Conservation (phyloP, 768 basidiomycete genomes). For the Boletus bicolor region DNA sequence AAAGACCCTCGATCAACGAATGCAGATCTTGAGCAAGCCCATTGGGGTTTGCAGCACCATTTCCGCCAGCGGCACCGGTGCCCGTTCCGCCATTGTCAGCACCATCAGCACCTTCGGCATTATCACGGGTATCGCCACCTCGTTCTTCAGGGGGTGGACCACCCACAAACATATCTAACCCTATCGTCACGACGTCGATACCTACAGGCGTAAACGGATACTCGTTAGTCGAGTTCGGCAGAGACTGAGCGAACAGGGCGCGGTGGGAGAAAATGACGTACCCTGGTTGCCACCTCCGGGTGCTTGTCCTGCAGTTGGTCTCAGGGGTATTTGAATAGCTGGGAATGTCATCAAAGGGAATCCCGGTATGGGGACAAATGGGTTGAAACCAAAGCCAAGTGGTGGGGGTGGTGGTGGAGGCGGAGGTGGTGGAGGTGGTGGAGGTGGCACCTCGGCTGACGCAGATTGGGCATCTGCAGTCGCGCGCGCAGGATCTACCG, state of each 20-base stretch:
- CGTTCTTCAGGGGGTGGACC: slow-evolving; percentile 13
- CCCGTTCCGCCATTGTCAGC: neutral
- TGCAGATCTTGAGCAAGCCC: slow-evolving; percentile 24
- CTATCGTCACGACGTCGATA: slow-evolving; percentile 35
- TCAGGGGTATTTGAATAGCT: slow-evolving; percentile 23
- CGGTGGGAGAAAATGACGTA: slow-evolving; percentile 5
- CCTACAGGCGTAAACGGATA: slow-evolving; percentile 6
- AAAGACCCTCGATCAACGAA: slow-evolving; percentile 23
- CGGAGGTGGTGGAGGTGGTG: neutral
- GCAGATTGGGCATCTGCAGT: slow-evolving; percentile 2
- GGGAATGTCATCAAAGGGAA: slow-evolving; percentile 29
- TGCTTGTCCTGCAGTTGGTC: slow-evolving; percentile 7
- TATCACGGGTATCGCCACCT: slow-evolving; percentile 10
- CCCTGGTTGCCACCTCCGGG: slow-evolving; percentile 20
- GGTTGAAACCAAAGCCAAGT: slow-evolving; percentile 10
- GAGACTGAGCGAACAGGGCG: slow-evolving; percentile 9
- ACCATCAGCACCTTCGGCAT: slow-evolving; percentile 3
- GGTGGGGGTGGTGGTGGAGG: too few species aligned
- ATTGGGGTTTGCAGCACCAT: slow-evolving; percentile 20
- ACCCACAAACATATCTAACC: slow-evolving; percentile 39
- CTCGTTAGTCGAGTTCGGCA: slow-evolving; percentile 22
- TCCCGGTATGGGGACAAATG: slow-evolving; percentile 20
- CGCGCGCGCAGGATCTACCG: neutral
- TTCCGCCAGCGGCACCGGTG: slow-evolving; percentile 13
- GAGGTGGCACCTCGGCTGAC: neutral